Conservation (phyloP, 83 land plant species). For the Diphasiastrum complanatum region DNA sequence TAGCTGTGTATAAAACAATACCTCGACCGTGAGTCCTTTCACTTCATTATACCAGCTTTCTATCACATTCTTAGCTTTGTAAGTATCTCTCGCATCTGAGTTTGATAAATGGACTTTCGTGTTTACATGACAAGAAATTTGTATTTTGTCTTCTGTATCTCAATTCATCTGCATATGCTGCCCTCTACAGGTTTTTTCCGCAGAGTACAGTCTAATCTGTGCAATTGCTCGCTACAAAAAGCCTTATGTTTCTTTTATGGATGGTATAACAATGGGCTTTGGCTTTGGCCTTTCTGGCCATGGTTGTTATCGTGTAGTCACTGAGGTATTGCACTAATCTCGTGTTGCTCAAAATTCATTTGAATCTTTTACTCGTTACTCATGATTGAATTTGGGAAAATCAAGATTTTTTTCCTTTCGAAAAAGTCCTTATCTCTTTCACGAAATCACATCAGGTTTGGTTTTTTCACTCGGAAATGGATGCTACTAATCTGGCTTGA, state of each 20-base stretch:
- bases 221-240: conserved; percentile 68
- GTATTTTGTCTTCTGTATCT: too few relatives aligned
- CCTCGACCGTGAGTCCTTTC: too few relatives aligned
- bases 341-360: background rate
- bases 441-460: too few relatives aligned
- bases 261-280: conserved; percentile 98
- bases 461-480: background rate
- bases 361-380: too few relatives aligned
- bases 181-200: conserved; percentile 61
- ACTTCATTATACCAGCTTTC: too few relatives aligned
- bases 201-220: conserved; percentile 84
- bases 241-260: conserved; percentile 89
- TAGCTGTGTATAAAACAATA: too few relatives aligned
- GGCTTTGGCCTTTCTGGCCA: conserved; percentile 97
- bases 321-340: conserved; percentile 86
- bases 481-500: background rate
- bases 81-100: too few relatives aligned
- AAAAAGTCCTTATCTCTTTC: background rate
- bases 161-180: background rate
- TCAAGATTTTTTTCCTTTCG: too few relatives aligned
- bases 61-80: too few relatives aligned
- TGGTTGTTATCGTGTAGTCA: conserved; percentile 73
- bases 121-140: too few relatives aligned
- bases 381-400: too few relatives aligned
- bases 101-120: too few relatives aligned